A percentile compares a stretch with the other conserved stretches of the same genome.
Evolutionary conservation across 495 filamentous ascomycete species (phyloP).

Genomic region (Apodospora peruviana): DNA sequence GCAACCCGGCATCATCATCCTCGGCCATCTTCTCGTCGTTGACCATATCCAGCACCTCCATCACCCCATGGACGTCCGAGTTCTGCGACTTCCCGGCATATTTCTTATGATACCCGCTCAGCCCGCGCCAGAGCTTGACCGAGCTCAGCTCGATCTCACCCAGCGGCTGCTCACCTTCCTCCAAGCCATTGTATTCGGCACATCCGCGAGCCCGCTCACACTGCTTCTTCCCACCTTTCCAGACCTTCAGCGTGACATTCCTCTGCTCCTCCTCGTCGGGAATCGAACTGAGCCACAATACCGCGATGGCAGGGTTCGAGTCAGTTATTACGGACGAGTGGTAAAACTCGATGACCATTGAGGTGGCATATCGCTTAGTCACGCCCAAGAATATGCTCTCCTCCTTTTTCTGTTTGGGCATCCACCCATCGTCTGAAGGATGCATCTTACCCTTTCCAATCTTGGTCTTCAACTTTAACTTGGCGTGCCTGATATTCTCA

Average conservation of each 20-base stretch:
- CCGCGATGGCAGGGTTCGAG: conserved; percentile 53
- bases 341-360: conserved; percentile 56
- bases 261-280: conserved; percentile 59
- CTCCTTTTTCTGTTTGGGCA: conserved; percentile 29
- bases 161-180: conserved; percentile 40
- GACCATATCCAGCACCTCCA: conserved; percentile 59
- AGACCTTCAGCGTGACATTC: conserved; percentile 50
- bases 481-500: conserved; percentile 34
- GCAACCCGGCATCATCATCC: conserved; percentile 19
- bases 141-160: conserved; percentile 52
- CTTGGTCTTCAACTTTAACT: conserved; percentile 52
- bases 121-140: conserved; percentile 51
- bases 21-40: conserved; percentile 45
- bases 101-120: conserved; percentile 50
- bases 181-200: conserved; percentile 32
- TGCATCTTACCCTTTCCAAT: conserved; percentile 51
- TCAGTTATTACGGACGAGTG: conserved; percentile 44
- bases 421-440: conserved; percentile 23
- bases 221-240: conserved; percentile 44
- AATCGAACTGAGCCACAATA: conserved; percentile 63
- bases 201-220: conserved; percentile 36
- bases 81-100: conserved; percentile 44
- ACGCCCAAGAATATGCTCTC: conserved; percentile 51
- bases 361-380: conserved; percentile 54
- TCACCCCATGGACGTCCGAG: conserved; percentile 46